A percentile compares a stretch with the other conserved stretches of the same genome.
Conservation (phyloP, 2,329 filamentous ascomycete species). For the Furcasterigmium sp. region DNA sequence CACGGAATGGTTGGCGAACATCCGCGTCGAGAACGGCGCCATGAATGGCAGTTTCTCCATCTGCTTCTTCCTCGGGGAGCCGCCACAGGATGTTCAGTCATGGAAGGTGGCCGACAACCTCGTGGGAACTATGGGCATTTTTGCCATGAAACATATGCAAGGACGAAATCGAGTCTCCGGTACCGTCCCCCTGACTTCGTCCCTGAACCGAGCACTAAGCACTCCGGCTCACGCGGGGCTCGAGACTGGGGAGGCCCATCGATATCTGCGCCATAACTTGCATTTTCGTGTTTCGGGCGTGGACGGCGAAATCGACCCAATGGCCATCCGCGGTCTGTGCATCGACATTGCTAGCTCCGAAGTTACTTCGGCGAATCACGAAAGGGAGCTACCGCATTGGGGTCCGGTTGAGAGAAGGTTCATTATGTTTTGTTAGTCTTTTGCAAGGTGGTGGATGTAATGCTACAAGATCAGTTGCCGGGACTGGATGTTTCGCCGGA, state of each 20-base stretch:
- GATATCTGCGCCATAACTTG: constrained; percentile 35
- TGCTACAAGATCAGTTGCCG: too few relatives aligned
- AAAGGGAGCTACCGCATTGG: constrained; percentile 32
- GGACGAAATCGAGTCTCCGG: constrained; percentile 35
- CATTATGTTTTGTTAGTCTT: neutral
- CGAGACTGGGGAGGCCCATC: constrained; percentile 26
- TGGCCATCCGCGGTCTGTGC: constrained; percentile 24
- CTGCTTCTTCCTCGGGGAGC: constrained; percentile 61
- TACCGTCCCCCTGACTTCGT: constrained; percentile 46
- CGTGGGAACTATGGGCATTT: constrained; percentile 57
- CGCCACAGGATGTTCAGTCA: constrained; percentile 31
- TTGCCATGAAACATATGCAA: constrained; percentile 34
- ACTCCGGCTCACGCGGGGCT: constrained; percentile 30
- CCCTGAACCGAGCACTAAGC: constrained; percentile 36
- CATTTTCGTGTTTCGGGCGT: constrained; percentile 23
- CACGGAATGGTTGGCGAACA: constrained; percentile 64
- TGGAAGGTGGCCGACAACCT: constrained; percentile 53
- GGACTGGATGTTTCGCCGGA: too few relatives aligned
- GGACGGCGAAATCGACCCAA: constrained; percentile 20
- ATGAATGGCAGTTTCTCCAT: constrained; percentile 56
- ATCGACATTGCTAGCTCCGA: constrained; percentile 30
- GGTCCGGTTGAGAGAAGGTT: constrained; percentile 17
- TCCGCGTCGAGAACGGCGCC: constrained; percentile 56
- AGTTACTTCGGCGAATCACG: constrained; percentile 25
- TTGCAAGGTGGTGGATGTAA: neutral